Evolutionary conservation across 352 stramenopile species (phyloP).

Genomic region (Phytophthora vignae): DNA sequence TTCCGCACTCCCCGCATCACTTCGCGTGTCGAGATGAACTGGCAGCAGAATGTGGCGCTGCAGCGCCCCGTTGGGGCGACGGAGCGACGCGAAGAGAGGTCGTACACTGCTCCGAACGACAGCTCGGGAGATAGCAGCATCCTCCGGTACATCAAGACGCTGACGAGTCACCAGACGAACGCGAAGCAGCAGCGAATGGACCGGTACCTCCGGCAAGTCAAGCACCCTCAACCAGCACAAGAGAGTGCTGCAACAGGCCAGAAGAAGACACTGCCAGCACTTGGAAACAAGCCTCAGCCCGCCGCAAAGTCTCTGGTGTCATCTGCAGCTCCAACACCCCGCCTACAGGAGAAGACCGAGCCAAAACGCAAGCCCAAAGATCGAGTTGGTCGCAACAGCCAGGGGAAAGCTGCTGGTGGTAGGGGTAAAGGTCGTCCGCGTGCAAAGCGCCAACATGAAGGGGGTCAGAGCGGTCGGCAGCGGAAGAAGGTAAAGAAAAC

Average conservation of each 20-base stretch:
- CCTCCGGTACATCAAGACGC: conserved; percentile 55
- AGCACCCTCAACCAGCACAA: conserved; percentile 16
- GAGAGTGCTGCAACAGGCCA: background rate
- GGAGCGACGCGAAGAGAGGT: background rate
- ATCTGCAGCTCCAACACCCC: background rate
- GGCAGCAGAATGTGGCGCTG: conserved; percentile 17
- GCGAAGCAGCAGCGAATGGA: conserved; percentile 59
- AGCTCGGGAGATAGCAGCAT: conserved; percentile 43
- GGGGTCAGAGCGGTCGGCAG: conserved; percentile 1
- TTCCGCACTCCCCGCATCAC: conserved; percentile 2
- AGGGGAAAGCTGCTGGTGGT: background rate
- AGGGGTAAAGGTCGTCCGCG: background rate
- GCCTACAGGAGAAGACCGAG: background rate
- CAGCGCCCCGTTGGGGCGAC: conserved; percentile 1
- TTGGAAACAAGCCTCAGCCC: background rate
- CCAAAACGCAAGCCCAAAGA: background rate
- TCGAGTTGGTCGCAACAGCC: background rate
- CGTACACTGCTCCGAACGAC: background rate
- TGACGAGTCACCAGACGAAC: conserved; percentile 53
- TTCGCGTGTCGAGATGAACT: conserved; percentile 13
- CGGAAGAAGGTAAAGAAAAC: conserved; percentile 23
- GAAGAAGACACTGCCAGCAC: conserved; percentile 1
- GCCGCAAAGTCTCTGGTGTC: background rate
- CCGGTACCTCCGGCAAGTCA: conserved; percentile 42
- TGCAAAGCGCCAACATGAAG: conserved; percentile 24